Conservation (phyloP, 331 rosid genomes). For the Spiraea crenata region DNA sequence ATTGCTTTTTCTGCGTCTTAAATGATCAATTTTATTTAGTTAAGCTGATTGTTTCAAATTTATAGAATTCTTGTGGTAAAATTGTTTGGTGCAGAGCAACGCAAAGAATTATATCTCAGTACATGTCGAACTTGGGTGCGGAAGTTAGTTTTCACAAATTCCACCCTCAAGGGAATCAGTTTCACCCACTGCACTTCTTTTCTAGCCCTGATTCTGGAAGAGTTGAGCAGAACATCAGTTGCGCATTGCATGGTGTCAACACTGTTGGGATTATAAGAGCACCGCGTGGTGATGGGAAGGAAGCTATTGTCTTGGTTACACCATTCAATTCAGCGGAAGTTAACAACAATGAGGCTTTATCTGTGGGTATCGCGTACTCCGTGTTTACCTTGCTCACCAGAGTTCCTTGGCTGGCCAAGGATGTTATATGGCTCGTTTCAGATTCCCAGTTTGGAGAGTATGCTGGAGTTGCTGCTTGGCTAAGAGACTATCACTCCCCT, state of each 20-base stretch:
- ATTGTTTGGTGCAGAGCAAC: slow-evolving; percentile 49
- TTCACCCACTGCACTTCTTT: slow-evolving; percentile 79
- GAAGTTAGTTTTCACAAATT: slow-evolving; percentile 82
- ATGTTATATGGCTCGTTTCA: slow-evolving; percentile 81
- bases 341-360: slow-evolving; percentile 57
- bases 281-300: slow-evolving; percentile 94
- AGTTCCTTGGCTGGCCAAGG: slow-evolving; percentile 96
- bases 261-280: slow-evolving; percentile 90
- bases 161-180: slow-evolving; percentile 51
- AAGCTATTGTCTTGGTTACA: slow-evolving; percentile 90
- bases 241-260: slow-evolving; percentile 64
- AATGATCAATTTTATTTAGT: not conserved
- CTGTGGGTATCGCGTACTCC: slow-evolving; percentile 79
- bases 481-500: slow-evolving; percentile 84
- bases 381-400: slow-evolving; percentile 77
- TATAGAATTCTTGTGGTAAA: not conserved
- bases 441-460: slow-evolving; percentile 85
- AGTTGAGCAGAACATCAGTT: slow-evolving; percentile 49
- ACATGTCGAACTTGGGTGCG: slow-evolving; percentile 72
- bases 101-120: slow-evolving; percentile 56
- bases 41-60: not conserved
- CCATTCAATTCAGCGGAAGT: slow-evolving; percentile 60
- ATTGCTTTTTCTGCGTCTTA: not conserved
- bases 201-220: slow-evolving; percentile 62
- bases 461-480: slow-evolving; percentile 81